phyloP scores from a whole-genome alignment of 2,329 filamentous ascomycete genomes.

The Huntiella bhutanensis region DNA sequence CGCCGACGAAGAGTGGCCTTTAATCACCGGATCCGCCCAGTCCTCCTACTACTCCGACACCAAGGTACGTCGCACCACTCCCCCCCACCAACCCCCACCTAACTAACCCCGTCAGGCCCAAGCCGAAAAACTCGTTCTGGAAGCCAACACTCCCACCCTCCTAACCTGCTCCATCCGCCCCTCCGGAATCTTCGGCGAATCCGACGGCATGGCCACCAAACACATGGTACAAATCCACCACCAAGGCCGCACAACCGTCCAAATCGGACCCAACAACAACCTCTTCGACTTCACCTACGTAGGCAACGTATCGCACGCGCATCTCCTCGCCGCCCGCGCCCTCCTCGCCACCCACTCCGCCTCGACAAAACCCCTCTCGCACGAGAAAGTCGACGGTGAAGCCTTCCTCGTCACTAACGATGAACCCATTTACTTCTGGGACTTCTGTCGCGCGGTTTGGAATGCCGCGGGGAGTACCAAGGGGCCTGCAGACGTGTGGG shows the following conservation, averaged over 20 bases:
- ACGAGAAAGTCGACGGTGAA: conserved; percentile 64
- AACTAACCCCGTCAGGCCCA: conserved; percentile 34
- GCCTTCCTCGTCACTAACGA: conserved; percentile 85
- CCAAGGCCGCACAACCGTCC: conserved; percentile 51
- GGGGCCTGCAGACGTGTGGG: conserved; percentile 36
- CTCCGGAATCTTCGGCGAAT: conserved; percentile 78
- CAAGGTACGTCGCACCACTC: conserved; percentile 38
- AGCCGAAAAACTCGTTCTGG: conserved; percentile 64
- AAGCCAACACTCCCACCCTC: conserved; percentile 47
- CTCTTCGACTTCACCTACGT: conserved; percentile 47
- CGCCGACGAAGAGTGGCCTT: conserved; percentile 66
- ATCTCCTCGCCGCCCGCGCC: conserved; percentile 60
- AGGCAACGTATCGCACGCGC: conserved; percentile 51
- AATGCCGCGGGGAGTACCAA: conserved; percentile 32
- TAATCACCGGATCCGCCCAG: conserved; percentile 51
- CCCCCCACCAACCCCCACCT: not conserved
- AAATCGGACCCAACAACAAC: conserved; percentile 54
- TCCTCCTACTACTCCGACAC: conserved; percentile 77
- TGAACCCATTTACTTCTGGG: conserved; percentile 77
- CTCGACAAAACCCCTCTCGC: conserved; percentile 42
- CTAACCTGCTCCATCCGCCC: conserved; percentile 69
- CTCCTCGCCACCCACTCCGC: conserved; percentile 34
- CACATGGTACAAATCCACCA: conserved; percentile 55
- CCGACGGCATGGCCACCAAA: conserved; percentile 58
- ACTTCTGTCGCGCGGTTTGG: conserved; percentile 69